These are phyloP conservation scores for Wallacemonas sp. DNA, from an alignment of 208 protist genomes.

Conservation along the genomic window DNA sequence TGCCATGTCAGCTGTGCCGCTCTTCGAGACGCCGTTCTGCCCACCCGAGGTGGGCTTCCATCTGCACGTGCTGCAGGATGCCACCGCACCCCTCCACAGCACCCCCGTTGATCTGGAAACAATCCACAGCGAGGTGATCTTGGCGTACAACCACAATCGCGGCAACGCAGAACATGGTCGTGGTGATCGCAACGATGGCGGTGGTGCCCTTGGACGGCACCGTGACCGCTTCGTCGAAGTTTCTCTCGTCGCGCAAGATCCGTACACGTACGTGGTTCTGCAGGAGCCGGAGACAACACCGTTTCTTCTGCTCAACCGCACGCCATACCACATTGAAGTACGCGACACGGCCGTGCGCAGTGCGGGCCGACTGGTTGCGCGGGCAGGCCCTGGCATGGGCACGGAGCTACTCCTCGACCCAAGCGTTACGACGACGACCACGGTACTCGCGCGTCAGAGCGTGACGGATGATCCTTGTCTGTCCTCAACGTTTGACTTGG, in stretches of 20 bases:
- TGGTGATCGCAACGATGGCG: constrained; percentile 1
- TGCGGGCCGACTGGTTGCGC: constrained; percentile 53
- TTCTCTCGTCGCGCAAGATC: constrained; percentile 50
- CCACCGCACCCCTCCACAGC: constrained; percentile 49
- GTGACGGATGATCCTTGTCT: neutral
- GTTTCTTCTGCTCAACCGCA: constrained; percentile 83
- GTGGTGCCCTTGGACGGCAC: neutral
- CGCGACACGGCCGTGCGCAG: constrained; percentile 42
- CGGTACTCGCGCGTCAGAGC: constrained; percentile 22
- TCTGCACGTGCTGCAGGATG: constrained; percentile 60
- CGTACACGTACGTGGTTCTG: constrained; percentile 85
- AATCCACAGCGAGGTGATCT: constrained; percentile 62
- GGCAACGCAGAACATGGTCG: neutral
- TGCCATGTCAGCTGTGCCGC: constrained; percentile 47
- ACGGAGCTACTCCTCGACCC: constrained; percentile 51
- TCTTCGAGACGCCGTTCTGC: constrained; percentile 54
- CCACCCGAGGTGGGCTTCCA: constrained; percentile 55
- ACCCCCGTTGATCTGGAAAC: constrained; percentile 76
- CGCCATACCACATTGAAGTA: constrained; percentile 40
- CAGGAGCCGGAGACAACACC: constrained; percentile 57
- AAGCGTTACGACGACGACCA: constrained; percentile 37
- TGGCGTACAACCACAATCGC: constrained; percentile 52
- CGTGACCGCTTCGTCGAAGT: constrained; percentile 69
- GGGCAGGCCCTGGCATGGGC: constrained; percentile 46
- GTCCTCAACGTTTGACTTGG: constrained; percentile 2